Base-by-base conservation (phyloP, 768 basidiomycete species). In the Naganishia vaughanmartiniae region DNA sequence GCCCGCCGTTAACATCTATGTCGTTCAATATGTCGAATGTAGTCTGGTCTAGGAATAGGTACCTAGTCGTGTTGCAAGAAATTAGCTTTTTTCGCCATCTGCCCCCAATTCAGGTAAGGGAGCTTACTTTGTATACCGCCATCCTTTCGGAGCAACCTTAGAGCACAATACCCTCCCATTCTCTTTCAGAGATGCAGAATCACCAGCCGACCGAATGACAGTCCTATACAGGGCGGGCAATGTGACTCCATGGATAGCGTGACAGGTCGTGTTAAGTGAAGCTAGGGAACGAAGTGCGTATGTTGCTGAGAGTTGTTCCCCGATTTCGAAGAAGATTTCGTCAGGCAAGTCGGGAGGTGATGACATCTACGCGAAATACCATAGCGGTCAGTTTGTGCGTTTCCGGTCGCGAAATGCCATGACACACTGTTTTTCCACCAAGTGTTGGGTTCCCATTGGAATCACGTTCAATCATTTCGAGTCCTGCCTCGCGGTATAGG, bases 181-280 rank as follows among this genome's bases (percentile, higher is more conserved):
- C 24, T 51, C 48, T 26, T 51, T 51, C n/a, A 51, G n/a, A 51
- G 48, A n/a, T 24, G 48, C 48, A 51, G 48, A 51, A 26, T 51
- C 48, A 51, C 48, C 48, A 51, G 48, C 17, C 4, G 48, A 51
- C 48, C 48, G 48, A 51, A 51, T 51, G 24, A 51, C 48, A n/a
- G 48, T 51, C 48, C 48, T 51, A 12, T 51, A 51, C 24, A 51
- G 14, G 21, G 24, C 48, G 48, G 48, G 48, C 24, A 26, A 51
- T n/a, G 48, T 51, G 21, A n/a, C 48, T 3, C 4, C 6, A n/a
- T 51, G 48, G 24, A 51, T 24, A 4, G 21, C 4, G 14, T 26
- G 24, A 24, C 48, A 51, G 48, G 21, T 12, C 21, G 14, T 12
- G 24, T 51, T 51, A n/a, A 51, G 24, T 12, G 48, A 51, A 4